phyloP scores from a whole-genome alignment of 352 stramenopile species.

The Globisporangium iwayamae region DNA sequence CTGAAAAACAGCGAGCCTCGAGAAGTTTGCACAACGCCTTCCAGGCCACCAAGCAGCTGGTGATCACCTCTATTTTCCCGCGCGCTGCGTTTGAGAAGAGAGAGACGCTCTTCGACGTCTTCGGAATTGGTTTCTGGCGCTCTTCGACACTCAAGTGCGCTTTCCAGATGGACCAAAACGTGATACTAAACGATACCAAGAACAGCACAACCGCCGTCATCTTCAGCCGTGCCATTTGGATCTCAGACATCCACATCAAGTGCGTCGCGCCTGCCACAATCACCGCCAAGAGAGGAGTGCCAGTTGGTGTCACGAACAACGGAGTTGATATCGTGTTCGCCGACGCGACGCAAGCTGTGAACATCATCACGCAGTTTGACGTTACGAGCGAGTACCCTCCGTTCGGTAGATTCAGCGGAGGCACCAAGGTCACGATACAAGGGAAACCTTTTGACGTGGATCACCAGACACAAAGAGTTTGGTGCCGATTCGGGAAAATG shows the following conservation, averaged over 20 bases:
- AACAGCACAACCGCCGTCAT: neutral
- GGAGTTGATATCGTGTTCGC: conserved; percentile 32
- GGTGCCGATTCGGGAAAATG: conserved; percentile 62
- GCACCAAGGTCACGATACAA: conserved; percentile 48
- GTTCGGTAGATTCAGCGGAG: conserved; percentile 37
- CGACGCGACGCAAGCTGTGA: conserved; percentile 11
- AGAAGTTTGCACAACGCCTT: conserved; percentile 34
- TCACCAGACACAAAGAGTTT: conserved; percentile 21
- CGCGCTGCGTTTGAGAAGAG: conserved; percentile 35
- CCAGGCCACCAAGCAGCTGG: conserved; percentile 33
- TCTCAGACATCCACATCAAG: conserved; percentile 46
- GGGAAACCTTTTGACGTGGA: conserved; percentile 46
- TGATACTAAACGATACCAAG: neutral
- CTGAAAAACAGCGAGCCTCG: conserved; percentile 18
- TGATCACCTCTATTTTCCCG: conserved; percentile 40
- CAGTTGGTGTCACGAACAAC: conserved; percentile 52
- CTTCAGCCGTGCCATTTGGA: conserved; percentile 32
- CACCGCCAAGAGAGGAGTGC: conserved; percentile 19
- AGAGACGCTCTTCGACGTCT: conserved; percentile 53
- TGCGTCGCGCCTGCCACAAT: conserved; percentile 33
- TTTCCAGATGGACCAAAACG: conserved; percentile 20
- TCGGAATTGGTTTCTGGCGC: conserved; percentile 47
- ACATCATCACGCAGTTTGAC: conserved; percentile 39
- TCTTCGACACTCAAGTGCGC: conserved; percentile 42
- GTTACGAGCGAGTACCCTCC: conserved; percentile 42